These are phyloP conservation scores for Colletotrichum paranaense DNA, from an alignment of 2,329 filamentous ascomycete genomes.

Conservation along the genomic window DNA sequence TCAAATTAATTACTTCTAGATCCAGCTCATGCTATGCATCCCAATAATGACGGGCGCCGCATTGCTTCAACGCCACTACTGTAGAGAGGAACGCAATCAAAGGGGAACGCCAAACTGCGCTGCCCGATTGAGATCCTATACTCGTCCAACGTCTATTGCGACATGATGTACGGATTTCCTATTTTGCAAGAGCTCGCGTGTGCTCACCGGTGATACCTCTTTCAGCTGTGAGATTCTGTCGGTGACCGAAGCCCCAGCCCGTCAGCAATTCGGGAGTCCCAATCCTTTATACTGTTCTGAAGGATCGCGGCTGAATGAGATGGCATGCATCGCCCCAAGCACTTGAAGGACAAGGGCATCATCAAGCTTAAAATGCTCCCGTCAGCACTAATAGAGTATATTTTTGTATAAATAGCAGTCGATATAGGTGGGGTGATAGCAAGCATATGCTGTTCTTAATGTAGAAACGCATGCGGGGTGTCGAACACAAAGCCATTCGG, in stretches of 20 bases:
- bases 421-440: not conserved
- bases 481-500: not conserved
- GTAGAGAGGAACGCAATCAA: not conserved
- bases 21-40: not conserved
- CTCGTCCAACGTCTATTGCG: too few species aligned
- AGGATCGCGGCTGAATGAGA: not conserved
- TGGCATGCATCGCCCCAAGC: not conserved
- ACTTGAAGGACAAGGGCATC: too few species aligned
- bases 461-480: not conserved
- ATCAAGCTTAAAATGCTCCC: not conserved
- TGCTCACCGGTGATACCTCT: not conserved
- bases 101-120: not conserved
- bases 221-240: not conserved
- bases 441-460: not conserved
- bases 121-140: not conserved
- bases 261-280: not conserved
- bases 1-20: not conserved
- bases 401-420: not conserved
- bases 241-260: not conserved
- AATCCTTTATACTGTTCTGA: not conserved
- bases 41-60: not conserved
- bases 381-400: not conserved
- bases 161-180: not conserved
- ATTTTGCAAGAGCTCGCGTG: not conserved
- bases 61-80: not conserved